Evolutionary conservation across 441 rosid genomes (phyloP).

Genomic region (Pelargonium australe): DNA sequence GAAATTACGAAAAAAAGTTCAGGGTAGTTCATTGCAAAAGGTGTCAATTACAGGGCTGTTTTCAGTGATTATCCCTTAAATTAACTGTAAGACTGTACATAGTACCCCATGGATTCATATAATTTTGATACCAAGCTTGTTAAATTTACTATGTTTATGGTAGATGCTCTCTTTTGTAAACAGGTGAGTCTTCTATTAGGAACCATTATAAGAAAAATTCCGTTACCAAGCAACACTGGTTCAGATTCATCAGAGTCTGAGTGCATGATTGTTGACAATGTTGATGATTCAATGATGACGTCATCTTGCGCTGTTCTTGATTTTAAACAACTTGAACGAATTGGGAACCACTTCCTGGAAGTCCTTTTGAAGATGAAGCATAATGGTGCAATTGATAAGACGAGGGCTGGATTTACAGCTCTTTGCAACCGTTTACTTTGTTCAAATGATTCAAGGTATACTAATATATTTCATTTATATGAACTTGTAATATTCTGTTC

Average conservation of each 20-base stretch:
- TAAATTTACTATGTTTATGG: slow-evolving; percentile 4
- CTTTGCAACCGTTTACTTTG: slow-evolving; percentile 94
- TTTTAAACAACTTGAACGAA: slow-evolving; percentile 74
- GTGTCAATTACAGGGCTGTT: too few relatives aligned
- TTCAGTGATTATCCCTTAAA: too few relatives aligned
- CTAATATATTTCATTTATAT: slow-evolving; percentile 20
- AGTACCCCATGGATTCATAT: neutral
- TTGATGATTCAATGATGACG: slow-evolving; percentile 27
- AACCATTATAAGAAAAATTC: slow-evolving; percentile 82
- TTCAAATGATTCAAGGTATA: slow-evolving; percentile 79
- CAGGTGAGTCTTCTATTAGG: slow-evolving; percentile 97
- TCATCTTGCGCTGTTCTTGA: slow-evolving; percentile 52
- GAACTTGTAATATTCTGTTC: slow-evolving; percentile 1
- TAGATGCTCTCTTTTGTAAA: slow-evolving; percentile 21
- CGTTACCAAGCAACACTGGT: slow-evolving; percentile 52
- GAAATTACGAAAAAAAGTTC: too few relatives aligned
- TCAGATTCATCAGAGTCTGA: slow-evolving; percentile 33
- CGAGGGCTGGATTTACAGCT: slow-evolving; percentile 96
- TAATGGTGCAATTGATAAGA: slow-evolving; percentile 98
- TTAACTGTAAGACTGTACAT: too few relatives aligned
- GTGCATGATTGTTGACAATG: slow-evolving; percentile 25
- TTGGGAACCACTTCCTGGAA: slow-evolving; percentile 93
- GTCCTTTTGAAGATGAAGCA: slow-evolving; percentile 97
- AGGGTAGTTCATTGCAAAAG: too few relatives aligned
- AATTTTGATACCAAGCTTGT: slow-evolving; percentile 2